Conservation (phyloP, 495 filamentous ascomycete species). For the Haplographium delicatum region DNA sequence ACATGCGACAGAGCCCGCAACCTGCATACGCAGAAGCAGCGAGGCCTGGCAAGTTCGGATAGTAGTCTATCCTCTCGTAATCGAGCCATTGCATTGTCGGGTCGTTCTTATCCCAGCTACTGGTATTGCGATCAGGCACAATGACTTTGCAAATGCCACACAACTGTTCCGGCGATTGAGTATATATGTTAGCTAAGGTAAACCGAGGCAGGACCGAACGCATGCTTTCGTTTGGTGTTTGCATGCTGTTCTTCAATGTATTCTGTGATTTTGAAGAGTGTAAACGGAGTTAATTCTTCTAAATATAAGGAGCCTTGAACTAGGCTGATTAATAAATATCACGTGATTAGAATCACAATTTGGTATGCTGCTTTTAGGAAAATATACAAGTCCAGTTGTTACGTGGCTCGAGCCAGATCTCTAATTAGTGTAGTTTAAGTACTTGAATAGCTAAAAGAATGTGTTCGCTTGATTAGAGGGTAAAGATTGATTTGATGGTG, state of each 20-base stretch:
- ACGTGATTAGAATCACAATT: no score
- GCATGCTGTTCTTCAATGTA: slow-evolving; percentile 1
- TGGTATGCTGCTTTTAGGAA: no score
- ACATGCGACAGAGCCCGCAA: slow-evolving; percentile 12
- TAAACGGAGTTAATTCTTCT: no score
- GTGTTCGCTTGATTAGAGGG: background rate
- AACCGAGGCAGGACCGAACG: background rate
- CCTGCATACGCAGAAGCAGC: slow-evolving; percentile 10
- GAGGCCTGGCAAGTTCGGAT: slow-evolving; percentile 12
- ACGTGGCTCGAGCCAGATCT: no score
- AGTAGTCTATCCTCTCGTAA: slow-evolving; percentile 11
- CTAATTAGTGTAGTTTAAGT: background rate
- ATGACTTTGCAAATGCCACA: background rate
- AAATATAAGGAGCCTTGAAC: no score
- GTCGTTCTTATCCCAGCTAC: background rate
- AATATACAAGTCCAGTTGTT: no score
- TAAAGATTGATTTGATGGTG: background rate
- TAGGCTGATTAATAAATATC: no score
- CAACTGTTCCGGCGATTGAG: background rate
- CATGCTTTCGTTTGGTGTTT: background rate
- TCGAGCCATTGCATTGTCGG: background rate
- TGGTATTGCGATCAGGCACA: background rate
- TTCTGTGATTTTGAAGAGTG: background rate
- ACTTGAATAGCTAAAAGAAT: slow-evolving; percentile 1
- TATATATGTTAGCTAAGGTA: background rate